Percentiles rank a stretch among this genome's conserved stretches.
These are phyloP conservation scores for Euptelea pleiosperma DNA, from an alignment of 164 flowering plant genomes.

Conservation along the genomic window DNA sequence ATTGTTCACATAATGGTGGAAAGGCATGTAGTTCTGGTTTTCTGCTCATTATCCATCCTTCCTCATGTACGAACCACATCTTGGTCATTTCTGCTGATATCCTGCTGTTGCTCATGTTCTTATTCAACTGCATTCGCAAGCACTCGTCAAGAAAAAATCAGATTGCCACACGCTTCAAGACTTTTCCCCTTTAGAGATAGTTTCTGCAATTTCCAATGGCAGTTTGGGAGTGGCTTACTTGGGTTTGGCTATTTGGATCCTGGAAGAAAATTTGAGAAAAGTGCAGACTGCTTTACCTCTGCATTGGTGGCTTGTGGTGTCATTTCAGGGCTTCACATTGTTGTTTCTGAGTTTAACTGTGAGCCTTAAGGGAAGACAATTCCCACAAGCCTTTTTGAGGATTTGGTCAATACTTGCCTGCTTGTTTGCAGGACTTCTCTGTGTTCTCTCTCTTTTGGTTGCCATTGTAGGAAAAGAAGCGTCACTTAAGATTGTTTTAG, in stretches of 20 bases:
- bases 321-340: constrained; percentile 55
- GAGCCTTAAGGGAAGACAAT: constrained; percentile 18
- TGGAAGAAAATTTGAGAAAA: too few relatives aligned
- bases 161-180: constrained; percentile 1
- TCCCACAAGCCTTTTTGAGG: constrained; percentile 22
- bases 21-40: constrained; percentile 18
- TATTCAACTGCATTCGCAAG: constrained; percentile 20
- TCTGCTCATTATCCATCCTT: constrained; percentile 19
- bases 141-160: constrained; percentile 1
- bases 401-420: constrained; percentile 30
- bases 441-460: constrained; percentile 20
- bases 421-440: constrained; percentile 37
- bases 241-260: constrained; percentile 31
- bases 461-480: constrained; percentile 5
- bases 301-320: constrained; percentile 35
- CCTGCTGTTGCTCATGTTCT: constrained; percentile 31
- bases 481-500: constrained; percentile 30
- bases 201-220: constrained; percentile 33
- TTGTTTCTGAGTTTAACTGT: constrained; percentile 25
- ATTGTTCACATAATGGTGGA: constrained; percentile 14
- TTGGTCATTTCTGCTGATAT: constrained; percentile 32
- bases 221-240: constrained; percentile 37
- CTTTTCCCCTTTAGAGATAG: constrained; percentile 12
- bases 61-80: constrained; percentile 44
- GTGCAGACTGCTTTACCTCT: constrained; percentile 27